Base-by-base conservation (phyloP, 495 filamentous ascomycete species). In the Neurospora sp. region DNA sequence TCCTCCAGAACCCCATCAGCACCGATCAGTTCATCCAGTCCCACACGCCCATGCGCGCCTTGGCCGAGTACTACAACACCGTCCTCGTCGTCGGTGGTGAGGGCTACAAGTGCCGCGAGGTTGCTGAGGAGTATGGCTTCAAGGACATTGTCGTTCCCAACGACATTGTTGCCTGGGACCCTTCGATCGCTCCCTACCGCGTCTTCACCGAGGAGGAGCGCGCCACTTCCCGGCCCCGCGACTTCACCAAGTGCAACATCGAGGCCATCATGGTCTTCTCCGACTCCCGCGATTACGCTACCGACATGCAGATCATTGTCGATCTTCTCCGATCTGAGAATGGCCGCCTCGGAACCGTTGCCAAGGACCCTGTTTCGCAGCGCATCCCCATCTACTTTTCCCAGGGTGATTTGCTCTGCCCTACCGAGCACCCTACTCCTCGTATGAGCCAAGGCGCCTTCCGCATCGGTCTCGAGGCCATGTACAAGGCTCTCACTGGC, bases 231-330 rank as follows among this genome's bases (percentile, higher is more conserved):
- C 83, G 85, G 10, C 89, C 89, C 13, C 85, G 88, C 10, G 89
- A 92, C 80, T 92, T 92, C 81, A 81, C 78, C 71, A 85, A 88
- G 84, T 81, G 85, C 79, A 92, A 94, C 81, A 94, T 94, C 79
- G 90, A 94, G 37, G 92, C 92, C 73, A 92, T 94, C 81, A 85
- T 94, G 75, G 90, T 94, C 75, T 94, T 94, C 82, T 91, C 90
- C 72, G 92, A 94, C 83, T 92, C 90, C 21, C 89, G 92, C 73
- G 93, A 96, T 83, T 94, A 94, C 83, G 91, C 90, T 37, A 92
- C 92, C 39, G 93, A 96, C 79, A 87, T 92, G 79, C 92, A 94
- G 80, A 91, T 96, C 79, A 94, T 94, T 80, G 89, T 96, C 76
- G 93, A 96, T 80, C 85, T 94, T 45, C 83, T 94, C n/a, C 88